Evolutionary conservation across 2,329 filamentous ascomycete genomes (phyloP).

Genomic region (Alternaria burnsii): DNA sequence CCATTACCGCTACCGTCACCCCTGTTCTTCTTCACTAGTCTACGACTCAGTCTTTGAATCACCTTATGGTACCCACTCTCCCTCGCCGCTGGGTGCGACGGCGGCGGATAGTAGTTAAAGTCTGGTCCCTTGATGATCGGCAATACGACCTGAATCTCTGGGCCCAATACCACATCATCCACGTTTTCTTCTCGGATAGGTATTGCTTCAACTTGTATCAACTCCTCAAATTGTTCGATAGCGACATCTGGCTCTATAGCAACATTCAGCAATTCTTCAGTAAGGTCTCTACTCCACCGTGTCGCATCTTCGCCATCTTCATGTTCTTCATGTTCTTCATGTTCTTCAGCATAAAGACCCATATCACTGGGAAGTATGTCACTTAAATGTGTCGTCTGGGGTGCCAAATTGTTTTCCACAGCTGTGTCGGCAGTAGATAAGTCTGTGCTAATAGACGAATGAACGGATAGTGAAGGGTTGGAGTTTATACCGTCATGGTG

Average conservation of each 20-base stretch:
- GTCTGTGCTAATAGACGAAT: background rate
- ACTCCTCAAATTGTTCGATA: background rate
- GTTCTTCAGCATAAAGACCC: background rate
- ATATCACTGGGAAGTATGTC: slow-evolving; percentile 12
- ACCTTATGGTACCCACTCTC: background rate
- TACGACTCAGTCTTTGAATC: background rate
- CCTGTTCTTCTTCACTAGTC: background rate
- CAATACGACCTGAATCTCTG: slow-evolving; percentile 2
- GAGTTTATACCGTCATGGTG: background rate
- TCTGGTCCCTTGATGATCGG: background rate
- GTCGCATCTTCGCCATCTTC: background rate
- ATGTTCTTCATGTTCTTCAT: background rate
- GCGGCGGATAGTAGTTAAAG: slow-evolving; percentile 16
- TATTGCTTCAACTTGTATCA: background rate
- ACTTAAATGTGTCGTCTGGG: background rate
- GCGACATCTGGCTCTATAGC: background rate
- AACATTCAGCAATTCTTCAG: background rate
- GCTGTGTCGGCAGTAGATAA: background rate
- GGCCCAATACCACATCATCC: background rate
- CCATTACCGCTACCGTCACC: background rate
- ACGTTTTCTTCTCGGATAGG: background rate
- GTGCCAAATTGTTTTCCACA: background rate
- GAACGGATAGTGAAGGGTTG: background rate
- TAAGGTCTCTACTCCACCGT: background rate
- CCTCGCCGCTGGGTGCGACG: no score